Evolutionary conservation across 2,329 filamentous ascomycete species (phyloP).

Genomic region (Immersiporthe knoxdaviesiana): DNA sequence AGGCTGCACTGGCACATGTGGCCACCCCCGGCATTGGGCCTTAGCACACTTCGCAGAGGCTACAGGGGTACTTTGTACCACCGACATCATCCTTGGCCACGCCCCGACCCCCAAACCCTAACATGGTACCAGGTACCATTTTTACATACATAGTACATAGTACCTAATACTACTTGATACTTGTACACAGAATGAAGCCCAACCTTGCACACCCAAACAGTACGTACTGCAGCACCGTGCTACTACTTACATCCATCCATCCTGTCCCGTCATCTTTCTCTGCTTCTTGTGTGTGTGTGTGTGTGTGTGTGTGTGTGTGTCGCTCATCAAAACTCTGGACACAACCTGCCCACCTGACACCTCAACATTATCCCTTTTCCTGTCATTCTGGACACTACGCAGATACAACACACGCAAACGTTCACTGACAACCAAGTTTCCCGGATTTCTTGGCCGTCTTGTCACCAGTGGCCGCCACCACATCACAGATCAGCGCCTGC

Average conservation of each 20-base stretch:
- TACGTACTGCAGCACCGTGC: neutral
- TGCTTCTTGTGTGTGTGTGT: neutral
- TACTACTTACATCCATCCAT: neutral
- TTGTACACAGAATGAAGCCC: neutral
- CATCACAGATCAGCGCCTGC: conserved; percentile 6
- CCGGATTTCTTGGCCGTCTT: neutral
- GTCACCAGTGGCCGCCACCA: neutral
- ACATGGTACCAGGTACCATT: neutral
- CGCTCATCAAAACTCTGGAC: neutral
- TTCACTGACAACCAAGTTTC: neutral
- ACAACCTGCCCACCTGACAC: neutral
- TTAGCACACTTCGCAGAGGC: neutral
- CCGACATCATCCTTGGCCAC: conserved; percentile 9
- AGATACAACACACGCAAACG: neutral
- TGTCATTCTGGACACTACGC: neutral
- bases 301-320: neutral
- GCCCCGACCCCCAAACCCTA: neutral
- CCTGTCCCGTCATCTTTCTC: neutral
- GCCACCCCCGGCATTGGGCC: neutral
- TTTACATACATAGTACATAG: too few relatives aligned
- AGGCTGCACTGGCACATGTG: neutral
- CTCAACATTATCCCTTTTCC: neutral
- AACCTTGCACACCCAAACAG: neutral
- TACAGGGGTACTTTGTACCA: neutral
- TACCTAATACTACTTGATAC: neutral